phyloP scores from a whole-genome alignment of 2,329 filamentous ascomycete genomes.

The Fonsecaea monophora region DNA sequence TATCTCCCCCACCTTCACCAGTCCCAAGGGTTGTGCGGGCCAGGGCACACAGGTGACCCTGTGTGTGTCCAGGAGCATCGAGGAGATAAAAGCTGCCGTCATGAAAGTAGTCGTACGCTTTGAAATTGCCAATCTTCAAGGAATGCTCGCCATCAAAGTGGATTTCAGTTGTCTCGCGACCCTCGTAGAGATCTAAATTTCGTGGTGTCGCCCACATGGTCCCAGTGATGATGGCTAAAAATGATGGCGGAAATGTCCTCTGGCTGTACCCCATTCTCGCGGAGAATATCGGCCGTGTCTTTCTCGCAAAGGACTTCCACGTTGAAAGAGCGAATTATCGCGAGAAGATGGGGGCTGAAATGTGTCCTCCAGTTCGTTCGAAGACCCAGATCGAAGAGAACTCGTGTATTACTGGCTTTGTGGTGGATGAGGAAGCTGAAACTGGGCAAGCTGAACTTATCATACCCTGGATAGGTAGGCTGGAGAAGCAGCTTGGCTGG shows the following conservation, averaged over 20 bases:
- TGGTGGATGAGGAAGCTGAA: conserved; percentile 56
- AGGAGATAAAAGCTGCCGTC: conserved; percentile 19
- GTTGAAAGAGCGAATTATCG: not conserved
- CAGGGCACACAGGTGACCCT: conserved; percentile 39
- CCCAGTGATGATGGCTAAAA: conserved; percentile 40
- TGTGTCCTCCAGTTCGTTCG: conserved; percentile 34
- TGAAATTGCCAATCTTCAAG: conserved; percentile 40
- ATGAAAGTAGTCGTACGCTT: conserved; percentile 56
- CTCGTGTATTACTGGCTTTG: conserved; percentile 36
- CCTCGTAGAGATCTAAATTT: conserved; percentile 46
- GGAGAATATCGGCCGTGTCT: conserved; percentile 31
- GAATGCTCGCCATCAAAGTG: conserved; percentile 56
- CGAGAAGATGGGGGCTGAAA: not conserved
- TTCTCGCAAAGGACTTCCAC: conserved; percentile 23
- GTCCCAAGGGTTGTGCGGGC: conserved; percentile 31
- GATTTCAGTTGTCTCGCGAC: conserved; percentile 38
- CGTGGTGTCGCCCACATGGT: conserved; percentile 63
- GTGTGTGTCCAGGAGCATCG: conserved; percentile 15
- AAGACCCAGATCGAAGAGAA: conserved; percentile 48
- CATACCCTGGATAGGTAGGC: not conserved
- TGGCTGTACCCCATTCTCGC: conserved; percentile 17
- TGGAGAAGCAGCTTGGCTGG: not conserved
- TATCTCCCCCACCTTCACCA: conserved; percentile 2
- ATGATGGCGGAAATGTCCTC: conserved; percentile 31
- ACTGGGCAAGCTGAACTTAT: conserved; percentile 6